Evolutionary conservation across 768 basidiomycete genomes (phyloP).

Genomic region (Boletus sp.): DNA sequence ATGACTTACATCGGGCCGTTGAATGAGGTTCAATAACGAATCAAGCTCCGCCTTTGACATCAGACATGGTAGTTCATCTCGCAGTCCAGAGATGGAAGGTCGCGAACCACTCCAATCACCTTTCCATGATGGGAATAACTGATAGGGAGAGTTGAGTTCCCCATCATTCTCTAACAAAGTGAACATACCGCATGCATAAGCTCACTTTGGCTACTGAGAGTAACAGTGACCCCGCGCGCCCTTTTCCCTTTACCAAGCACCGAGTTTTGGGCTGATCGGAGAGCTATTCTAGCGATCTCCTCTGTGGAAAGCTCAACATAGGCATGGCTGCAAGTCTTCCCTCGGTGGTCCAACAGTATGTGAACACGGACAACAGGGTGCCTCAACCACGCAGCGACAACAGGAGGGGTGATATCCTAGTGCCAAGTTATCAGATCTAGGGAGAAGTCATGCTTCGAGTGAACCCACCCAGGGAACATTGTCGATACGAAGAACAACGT

Average conservation of each 20-base stretch:
- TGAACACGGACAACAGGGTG: conserved; percentile 64
- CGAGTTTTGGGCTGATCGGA: conserved; percentile 48
- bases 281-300: conserved; percentile 59
- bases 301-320: conserved; percentile 70
- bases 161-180: neutral
- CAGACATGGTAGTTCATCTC: conserved; percentile 56
- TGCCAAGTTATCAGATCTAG: conserved; percentile 6
- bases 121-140: conserved; percentile 81
- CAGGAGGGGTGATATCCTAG: conserved; percentile 81
- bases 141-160: conserved; percentile 2
- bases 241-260: conserved; percentile 77
- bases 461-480: conserved; percentile 81
- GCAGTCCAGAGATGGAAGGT: conserved; percentile 65
- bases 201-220: conserved; percentile 74
- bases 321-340: conserved; percentile 83
- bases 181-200: conserved; percentile 68
- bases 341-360: conserved; percentile 75
- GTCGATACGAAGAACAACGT: conserved; percentile 74
- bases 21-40: conserved; percentile 64
- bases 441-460: neutral
- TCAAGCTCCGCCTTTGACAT: conserved; percentile 66
- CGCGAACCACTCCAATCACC: conserved; percentile 67
- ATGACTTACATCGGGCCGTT: conserved; percentile 66
- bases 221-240: conserved; percentile 81
- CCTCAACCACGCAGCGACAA: conserved; percentile 64